These are phyloP conservation scores for Boletus semigastroideus DNA, from an alignment of 1,284 basidiomycete genomes.

Conservation along the genomic window DNA sequence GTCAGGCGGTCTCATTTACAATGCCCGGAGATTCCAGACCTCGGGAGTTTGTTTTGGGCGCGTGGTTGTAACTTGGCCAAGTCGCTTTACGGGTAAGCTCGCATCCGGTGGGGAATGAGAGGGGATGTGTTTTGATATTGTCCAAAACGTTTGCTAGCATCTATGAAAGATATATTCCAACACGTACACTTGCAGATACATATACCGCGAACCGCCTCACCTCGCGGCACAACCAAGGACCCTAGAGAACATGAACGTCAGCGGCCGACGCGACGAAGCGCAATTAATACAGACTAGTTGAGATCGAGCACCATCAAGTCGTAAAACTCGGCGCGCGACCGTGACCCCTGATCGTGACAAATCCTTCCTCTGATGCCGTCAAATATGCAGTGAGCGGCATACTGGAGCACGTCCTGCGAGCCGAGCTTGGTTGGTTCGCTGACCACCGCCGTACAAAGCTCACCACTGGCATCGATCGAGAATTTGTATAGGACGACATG, in stretches of 20 bases:
- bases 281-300: constrained; percentile 4
- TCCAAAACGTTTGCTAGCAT: background rate
- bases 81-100: background rate
- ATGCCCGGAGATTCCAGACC: too few relatives aligned
- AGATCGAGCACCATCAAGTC: constrained; percentile 21
- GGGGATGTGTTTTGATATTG: background rate
- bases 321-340: background rate
- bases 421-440: constrained; percentile 14
- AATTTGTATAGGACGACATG: constrained; percentile 18
- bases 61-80: too few relatives aligned
- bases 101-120: background rate
- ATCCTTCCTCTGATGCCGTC: constrained; percentile 25
- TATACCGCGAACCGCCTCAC: background rate
- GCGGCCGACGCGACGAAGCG: background rate
- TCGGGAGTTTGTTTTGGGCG: too few relatives aligned
- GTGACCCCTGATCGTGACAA: constrained; percentile 8
- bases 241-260: background rate
- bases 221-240: background rate
- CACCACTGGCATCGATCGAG: constrained; percentile 20
- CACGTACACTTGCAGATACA: background rate
- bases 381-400: constrained; percentile 10
- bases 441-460: constrained; percentile 13
- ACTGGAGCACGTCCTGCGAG: constrained; percentile 7
- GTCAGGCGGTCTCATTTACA: too few relatives aligned
- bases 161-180: constrained; percentile 1